Evolutionary conservation across 164 flowering plant species (phyloP).

Genomic region (Taxillus chinensis): DNA sequence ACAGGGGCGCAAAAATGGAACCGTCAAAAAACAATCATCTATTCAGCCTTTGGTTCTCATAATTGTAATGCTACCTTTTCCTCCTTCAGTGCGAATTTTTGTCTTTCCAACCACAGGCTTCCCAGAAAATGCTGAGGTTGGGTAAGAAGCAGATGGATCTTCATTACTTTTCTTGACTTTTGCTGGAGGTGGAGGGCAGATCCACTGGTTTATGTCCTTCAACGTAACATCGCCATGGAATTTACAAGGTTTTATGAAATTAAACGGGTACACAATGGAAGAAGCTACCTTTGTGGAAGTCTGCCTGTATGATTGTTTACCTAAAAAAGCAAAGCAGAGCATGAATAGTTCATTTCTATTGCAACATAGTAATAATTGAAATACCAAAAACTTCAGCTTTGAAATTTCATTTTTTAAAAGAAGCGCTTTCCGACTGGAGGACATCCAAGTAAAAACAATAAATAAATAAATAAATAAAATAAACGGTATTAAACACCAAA

Average conservation of each 20-base stretch:
- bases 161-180: slow-evolving; percentile 37
- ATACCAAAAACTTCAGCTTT: neutral
- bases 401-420: neutral
- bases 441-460: neutral
- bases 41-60: slow-evolving; percentile 85
- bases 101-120: slow-evolving; percentile 93
- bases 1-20: slow-evolving; percentile 11
- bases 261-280: slow-evolving; percentile 81
- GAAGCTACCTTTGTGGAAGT: slow-evolving; percentile 60
- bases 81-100: slow-evolving; percentile 89
- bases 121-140: slow-evolving; percentile 88
- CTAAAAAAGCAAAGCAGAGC: slow-evolving; percentile 21
- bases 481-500: too few species aligned
- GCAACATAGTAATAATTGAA: neutral
- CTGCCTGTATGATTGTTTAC: slow-evolving; percentile 49
- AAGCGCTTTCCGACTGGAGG: neutral
- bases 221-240: slow-evolving; percentile 73
- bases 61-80: slow-evolving; percentile 93
- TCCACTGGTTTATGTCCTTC: slow-evolving; percentile 83
- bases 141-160: slow-evolving; percentile 39
- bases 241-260: slow-evolving; percentile 79
- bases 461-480: too few species aligned
- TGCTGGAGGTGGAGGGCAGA: slow-evolving; percentile 62
- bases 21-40: slow-evolving; percentile 7
- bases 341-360: slow-evolving; percentile 1